Base-by-base conservation (phyloP, 148 eudicot genomes). In the Fallopia convolvulus region DNA sequence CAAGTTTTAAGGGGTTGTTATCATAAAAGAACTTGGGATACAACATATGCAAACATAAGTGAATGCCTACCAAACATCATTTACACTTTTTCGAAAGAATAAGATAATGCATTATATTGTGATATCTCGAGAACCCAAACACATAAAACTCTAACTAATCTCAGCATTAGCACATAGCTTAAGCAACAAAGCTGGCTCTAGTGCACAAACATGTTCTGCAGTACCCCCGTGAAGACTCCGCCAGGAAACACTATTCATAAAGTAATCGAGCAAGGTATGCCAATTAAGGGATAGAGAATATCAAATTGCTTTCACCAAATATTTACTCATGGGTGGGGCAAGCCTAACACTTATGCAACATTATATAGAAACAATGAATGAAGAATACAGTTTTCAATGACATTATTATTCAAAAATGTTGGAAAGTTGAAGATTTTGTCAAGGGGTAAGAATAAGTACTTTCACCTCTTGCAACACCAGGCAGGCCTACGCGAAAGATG, bases 401-500 rank as follows among this genome's bases (percentile, higher is more conserved):
- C 75, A 73, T 40, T 12, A 73, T 47, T n/a, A 26, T 3, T 39
- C 49, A 18, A 8, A 13, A 71, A 26, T 39, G 17, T 17, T 71
- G 74, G 48, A 11, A 44, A 41, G 1, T 14, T 71, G 15, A 61
- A 61, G 26, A 15, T 23, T 61, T 8, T 23, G 65, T 11, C 18
- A 73, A 71, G 55, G 74, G 41, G 71, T 66, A 56, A 76, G 40
- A 72, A 30, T 49, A 48, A 56, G 56, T 77, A 83, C 83, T 83
- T 73, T 78, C 55, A 88, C 89, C 97, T 55, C 78, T 76, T 49
- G 83, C 80, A 48, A 90, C 97, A 44, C 97, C 97, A 2, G 97
- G 95, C 60, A 93, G 87, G 74, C 89, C 76, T 75, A 93, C 90
- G 41, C 95, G 87, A 74, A 93, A 90, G 46, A 84, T 36, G 83